These are phyloP conservation scores for Apophysomyces sp. DNA, from an alignment of 371 early-diverging fungal genomes.

Conservation along the genomic window DNA sequence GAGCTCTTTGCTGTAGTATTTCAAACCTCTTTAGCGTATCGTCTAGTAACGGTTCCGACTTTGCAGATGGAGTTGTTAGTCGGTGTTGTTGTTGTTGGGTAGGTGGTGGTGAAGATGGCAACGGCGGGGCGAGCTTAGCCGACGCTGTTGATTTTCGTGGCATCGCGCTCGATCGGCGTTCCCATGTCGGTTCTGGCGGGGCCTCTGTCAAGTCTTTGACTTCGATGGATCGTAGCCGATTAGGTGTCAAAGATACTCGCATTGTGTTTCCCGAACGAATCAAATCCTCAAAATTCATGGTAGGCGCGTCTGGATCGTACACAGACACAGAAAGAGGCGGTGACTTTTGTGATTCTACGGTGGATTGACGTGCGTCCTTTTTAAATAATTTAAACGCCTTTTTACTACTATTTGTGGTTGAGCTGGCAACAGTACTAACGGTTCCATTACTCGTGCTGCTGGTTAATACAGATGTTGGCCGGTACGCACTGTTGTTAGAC, in stretches of 20 bases:
- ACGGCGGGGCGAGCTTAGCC: not conserved
- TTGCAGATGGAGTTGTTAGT: not conserved
- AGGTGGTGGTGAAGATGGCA: conserved; percentile 5
- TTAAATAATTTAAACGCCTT: conserved; percentile 25
- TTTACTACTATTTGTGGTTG: conserved; percentile 10
- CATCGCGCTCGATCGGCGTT: conserved; percentile 1
- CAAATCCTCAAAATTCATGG: conserved; percentile 56
- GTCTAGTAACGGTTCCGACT: not conserved
- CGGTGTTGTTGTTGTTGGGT: not conserved
- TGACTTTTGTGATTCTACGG: conserved; percentile 1
- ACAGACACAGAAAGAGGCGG: conserved; percentile 12
- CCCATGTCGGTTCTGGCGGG: not conserved
- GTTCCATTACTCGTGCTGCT: conserved; percentile 19
- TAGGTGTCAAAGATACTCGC: conserved; percentile 61
- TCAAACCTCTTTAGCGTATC: not conserved
- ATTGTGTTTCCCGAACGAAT: conserved; percentile 58
- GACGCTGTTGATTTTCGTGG: not conserved
- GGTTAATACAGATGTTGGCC: conserved; percentile 20
- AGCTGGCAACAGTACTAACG: conserved; percentile 7
- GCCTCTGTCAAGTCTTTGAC: conserved; percentile 25
- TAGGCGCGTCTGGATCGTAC: conserved; percentile 22
- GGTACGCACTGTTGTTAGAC: conserved; percentile 7
- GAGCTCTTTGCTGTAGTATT: not conserved
- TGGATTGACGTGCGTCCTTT: conserved; percentile 1
- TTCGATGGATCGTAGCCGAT: conserved; percentile 60